Percentiles rank a stretch among this genome's conserved stretches.
phyloP scores from a whole-genome alignment of 164 flowering plant genomes.

The Berberis thunbergii region DNA sequence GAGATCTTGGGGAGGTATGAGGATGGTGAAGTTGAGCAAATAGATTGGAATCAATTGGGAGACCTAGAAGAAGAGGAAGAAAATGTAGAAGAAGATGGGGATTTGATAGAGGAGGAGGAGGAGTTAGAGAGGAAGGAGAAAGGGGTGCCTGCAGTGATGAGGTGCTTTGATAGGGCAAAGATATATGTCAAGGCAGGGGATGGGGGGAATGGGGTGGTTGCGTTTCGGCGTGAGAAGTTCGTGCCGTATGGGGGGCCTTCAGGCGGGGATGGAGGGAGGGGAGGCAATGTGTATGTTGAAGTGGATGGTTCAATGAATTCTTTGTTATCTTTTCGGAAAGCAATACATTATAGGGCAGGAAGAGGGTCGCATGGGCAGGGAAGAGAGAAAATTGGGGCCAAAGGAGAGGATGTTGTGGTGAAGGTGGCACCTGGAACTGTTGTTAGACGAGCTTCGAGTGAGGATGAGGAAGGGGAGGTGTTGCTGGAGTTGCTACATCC shows the following conservation, averaged over 20 bases:
- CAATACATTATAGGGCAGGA: slow-evolving; percentile 82
- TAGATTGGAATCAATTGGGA: no score
- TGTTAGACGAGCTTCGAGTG: slow-evolving; percentile 48
- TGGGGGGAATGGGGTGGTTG: slow-evolving; percentile 96
- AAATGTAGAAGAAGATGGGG: background rate
- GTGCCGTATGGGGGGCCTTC: slow-evolving; percentile 95
- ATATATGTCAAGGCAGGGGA: slow-evolving; percentile 78
- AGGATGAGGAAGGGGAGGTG: slow-evolving; percentile 32
- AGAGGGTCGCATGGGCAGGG: slow-evolving; percentile 88
- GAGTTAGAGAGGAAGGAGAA: slow-evolving; percentile 60
- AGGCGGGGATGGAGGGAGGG: slow-evolving; percentile 95
- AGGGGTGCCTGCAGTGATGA: slow-evolving; percentile 93
- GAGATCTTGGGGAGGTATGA: slow-evolving; percentile 13
- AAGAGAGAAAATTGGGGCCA: slow-evolving; percentile 57
- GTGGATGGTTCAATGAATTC: slow-evolving; percentile 93
- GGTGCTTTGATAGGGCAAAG: slow-evolving; percentile 89
- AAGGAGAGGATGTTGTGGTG: slow-evolving; percentile 83
- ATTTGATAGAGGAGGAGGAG: slow-evolving; percentile 6
- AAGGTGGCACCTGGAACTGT: slow-evolving; percentile 96
- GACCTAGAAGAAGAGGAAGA: background rate
- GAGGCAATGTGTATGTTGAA: slow-evolving; percentile 83
- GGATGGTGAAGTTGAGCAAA: slow-evolving; percentile 3
- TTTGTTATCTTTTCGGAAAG: slow-evolving; percentile 68
- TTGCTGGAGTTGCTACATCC: slow-evolving; percentile 74
- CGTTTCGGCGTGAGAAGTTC: slow-evolving; percentile 86